Conservation (phyloP, 108 stramenopile species). For the Nitzschia inconspicua region DNA sequence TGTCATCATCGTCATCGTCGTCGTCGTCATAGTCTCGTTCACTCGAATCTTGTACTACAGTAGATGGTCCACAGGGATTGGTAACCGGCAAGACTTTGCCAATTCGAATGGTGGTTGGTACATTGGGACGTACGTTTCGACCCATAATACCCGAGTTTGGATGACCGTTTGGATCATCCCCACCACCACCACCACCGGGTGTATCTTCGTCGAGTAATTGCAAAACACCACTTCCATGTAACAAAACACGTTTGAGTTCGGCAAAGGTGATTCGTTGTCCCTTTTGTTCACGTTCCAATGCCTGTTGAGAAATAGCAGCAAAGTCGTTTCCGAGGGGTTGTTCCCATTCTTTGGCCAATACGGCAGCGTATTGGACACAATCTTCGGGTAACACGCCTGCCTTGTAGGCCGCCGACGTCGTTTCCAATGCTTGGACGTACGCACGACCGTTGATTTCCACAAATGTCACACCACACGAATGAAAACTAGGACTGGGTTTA, state of each 20-base stretch:
- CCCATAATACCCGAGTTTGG: background rate
- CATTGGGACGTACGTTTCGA: background rate
- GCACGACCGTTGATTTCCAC: constrained; percentile 76
- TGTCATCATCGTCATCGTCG: background rate
- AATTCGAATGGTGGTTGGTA: background rate
- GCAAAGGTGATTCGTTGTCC: constrained; percentile 71
- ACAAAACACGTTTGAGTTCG: constrained; percentile 43
- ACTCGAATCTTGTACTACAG: background rate
- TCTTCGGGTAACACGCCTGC: constrained; percentile 69
- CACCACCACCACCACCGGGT: too few relatives aligned
- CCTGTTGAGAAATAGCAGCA: constrained; percentile 36
- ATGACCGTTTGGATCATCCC: background rate
- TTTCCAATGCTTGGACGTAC: constrained; percentile 64
- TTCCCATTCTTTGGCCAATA: constrained; percentile 38
- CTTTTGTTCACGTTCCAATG: constrained; percentile 59
- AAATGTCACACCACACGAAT: constrained; percentile 56
- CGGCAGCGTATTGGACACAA: constrained; percentile 76
- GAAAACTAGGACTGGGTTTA: constrained; percentile 2
- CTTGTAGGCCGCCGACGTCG: constrained; percentile 35
- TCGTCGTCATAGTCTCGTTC: background rate
- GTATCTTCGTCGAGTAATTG: background rate
- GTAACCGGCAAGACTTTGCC: too few relatives aligned
- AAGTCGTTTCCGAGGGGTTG: constrained; percentile 14
- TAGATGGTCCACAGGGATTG: background rate
- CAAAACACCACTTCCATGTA: constrained; percentile 11